These are phyloP conservation scores for Schizochytrium sp. DNA, from an alignment of 108 stramenopile genomes.

Conservation along the genomic window DNA sequence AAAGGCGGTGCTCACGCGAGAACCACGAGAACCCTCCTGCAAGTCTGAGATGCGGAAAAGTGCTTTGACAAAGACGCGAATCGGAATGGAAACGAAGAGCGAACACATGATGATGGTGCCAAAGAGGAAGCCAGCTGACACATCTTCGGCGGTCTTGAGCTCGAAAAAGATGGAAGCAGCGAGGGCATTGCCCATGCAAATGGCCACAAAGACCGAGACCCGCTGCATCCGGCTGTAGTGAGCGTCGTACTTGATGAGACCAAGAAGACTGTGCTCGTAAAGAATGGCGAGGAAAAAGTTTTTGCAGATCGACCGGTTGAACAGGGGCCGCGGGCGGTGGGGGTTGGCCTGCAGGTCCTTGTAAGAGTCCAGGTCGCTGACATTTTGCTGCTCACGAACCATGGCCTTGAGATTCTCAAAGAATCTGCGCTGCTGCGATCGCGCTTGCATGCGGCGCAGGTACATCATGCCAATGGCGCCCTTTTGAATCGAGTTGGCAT, in stretches of 20 bases:
- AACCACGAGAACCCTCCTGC: not conserved
- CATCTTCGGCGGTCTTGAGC: not conserved
- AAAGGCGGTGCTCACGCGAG: not conserved
- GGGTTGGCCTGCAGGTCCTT: not conserved
- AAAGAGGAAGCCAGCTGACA: not conserved
- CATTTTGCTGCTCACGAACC: not conserved
- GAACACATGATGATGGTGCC: not conserved
- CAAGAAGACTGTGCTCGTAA: not conserved
- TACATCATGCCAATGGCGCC: constrained; percentile 5
- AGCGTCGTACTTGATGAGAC: not conserved
- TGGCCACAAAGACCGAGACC: not conserved
- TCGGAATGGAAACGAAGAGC: not conserved
- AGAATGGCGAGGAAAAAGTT: not conserved
- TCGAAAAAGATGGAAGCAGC: not conserved
- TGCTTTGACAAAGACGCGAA: not conserved
- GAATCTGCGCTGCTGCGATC: not conserved
- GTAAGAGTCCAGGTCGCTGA: not conserved
- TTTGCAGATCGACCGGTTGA: not conserved
- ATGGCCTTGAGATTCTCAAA: not conserved
- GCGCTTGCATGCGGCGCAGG: not conserved
- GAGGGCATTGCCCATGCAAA: not conserved
- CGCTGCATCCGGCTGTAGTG: not conserved
- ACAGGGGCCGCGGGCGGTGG: not conserved
- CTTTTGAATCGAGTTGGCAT: constrained; percentile 4
- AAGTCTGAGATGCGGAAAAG: not conserved